These are phyloP conservation scores for Blastomyces gilchristii DNA, from an alignment of 2,329 filamentous ascomycete genomes.

Conservation along the genomic window DNA sequence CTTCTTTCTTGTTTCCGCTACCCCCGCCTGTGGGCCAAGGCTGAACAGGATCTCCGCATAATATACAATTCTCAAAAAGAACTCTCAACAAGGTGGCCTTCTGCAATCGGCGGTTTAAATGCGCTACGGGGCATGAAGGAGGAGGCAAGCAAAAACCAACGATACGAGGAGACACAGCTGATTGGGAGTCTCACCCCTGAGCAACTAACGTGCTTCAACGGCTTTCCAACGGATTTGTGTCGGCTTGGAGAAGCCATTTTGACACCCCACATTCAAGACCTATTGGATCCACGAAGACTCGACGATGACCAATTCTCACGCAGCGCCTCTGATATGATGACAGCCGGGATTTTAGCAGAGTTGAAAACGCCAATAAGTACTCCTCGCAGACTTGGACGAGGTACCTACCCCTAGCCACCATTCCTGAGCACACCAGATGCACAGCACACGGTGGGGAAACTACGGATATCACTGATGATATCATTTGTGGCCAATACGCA, in stretches of 20 bases:
- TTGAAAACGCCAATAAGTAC: slow-evolving; percentile 15
- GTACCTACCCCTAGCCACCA: slow-evolving; percentile 19
- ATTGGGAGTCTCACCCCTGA: slow-evolving; percentile 17
- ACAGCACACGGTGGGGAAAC: slow-evolving; percentile 11
- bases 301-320: slow-evolving; percentile 17
- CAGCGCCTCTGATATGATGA: slow-evolving; percentile 18
- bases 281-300: slow-evolving; percentile 11
- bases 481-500: slow-evolving; percentile 21
- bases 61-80: slow-evolving; percentile 22
- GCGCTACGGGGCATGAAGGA: slow-evolving; percentile 21
- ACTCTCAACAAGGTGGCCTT: slow-evolving; percentile 23
- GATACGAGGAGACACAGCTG: slow-evolving; percentile 12
- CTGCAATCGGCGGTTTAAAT: slow-evolving; percentile 21
- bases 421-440: slow-evolving; percentile 17
- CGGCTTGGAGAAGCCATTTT: slow-evolving; percentile 21
- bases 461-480: slow-evolving; percentile 14
- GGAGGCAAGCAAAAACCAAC: slow-evolving; percentile 12
- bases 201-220: slow-evolving; percentile 19
- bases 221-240: slow-evolving; percentile 20
- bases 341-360: slow-evolving; percentile 18
- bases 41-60: slow-evolving; percentile 17
- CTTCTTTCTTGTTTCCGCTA: slow-evolving; percentile 29
- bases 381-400: slow-evolving; percentile 14
- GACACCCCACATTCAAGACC: slow-evolving; percentile 11
- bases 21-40: slow-evolving; percentile 18